Conservation (phyloP, 495 filamentous ascomycete genomes). For the Polyplosphaeria fusca region DNA sequence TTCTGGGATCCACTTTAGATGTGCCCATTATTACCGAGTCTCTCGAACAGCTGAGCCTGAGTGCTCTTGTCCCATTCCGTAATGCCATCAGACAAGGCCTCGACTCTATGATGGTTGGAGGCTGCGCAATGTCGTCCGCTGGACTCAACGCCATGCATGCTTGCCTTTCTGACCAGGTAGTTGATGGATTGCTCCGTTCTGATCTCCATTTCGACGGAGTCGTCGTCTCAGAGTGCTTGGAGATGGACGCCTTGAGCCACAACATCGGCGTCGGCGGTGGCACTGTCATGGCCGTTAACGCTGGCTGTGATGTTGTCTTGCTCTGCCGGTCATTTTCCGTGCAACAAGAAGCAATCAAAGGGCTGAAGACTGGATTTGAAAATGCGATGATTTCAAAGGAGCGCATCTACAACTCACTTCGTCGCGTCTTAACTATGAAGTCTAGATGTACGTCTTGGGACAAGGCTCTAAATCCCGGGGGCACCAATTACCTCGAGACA, state of each 20-base stretch:
- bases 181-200: slow-evolving; percentile 75
- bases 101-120: slow-evolving; percentile 90
- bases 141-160: slow-evolving; percentile 90
- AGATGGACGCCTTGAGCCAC: slow-evolving; percentile 88
- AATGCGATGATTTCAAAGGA: slow-evolving; percentile 76
- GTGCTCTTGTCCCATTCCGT: slow-evolving; percentile 79
- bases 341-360: slow-evolving; percentile 82
- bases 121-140: slow-evolving; percentile 80
- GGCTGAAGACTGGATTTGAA: slow-evolving; percentile 78
- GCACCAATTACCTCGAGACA: slow-evolving; percentile 65
- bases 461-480: slow-evolving; percentile 74
- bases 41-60: slow-evolving; percentile 78
- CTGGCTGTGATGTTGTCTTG: slow-evolving; percentile 81
- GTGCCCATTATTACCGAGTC: slow-evolving; percentile 91
- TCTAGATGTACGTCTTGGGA: slow-evolving; percentile 76
- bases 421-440: slow-evolving; percentile 71
- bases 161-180: slow-evolving; percentile 84
- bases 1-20: slow-evolving; percentile 78
- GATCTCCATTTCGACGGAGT: slow-evolving; percentile 85
- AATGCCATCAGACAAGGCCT: slow-evolving; percentile 79
- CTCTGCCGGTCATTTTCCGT: slow-evolving; percentile 80
- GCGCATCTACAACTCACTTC: slow-evolving; percentile 71
- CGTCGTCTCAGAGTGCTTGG: slow-evolving; percentile 90
- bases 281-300: slow-evolving; percentile 90
- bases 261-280: slow-evolving; percentile 91